Evolutionary conservation across 106 monocot genomes (phyloP), one percentile per base, ranked within the genome.

Genomic region (Apostasia shenzhenica): DNA sequence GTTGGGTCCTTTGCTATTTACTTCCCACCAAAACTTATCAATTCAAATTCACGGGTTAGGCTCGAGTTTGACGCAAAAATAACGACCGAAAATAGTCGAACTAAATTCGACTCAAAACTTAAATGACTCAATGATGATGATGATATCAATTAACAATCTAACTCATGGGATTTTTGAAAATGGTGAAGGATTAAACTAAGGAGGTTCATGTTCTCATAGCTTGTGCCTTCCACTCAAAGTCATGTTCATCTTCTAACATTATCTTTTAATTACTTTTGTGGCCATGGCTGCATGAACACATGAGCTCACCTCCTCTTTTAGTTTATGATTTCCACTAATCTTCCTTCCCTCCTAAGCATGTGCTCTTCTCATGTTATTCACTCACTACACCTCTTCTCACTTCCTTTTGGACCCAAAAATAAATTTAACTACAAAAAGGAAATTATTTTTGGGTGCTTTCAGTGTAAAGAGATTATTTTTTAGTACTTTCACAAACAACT

Each of bases 161-260:
- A 70, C 39, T 8, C 48, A 50, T 59, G 41, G 7, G 14, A 59
- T 26, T 26, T 26, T 26, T 59, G 59, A 40, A 69, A 52, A 75
- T 55, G 45, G 37, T 14, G 48, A 38, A 39, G 51, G 48, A 72
- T 69, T 67, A 76, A 76, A 84, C 48, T 66, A 70, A 38, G 42
- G 43, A 69, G 55, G 37, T 50, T 14, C 81, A 84, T 80, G 71
- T 81, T 77, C 68, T 76, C 77, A 65, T 84, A 70, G 37, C 70
- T 80, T 80, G 67, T 80, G 80, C 77, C 88, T 85, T 85, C 76
- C 82, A 78, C 82, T 82, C 80, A 80, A 84, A 82, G 82, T 41
- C 80, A 91, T 77, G 84, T 84, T 54, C 57, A 77, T 69, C 65
- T 72, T 69, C 68, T 79, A 66, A 12, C 7, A 55, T 76, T 73